phyloP scores from a whole-genome alignment of 1,284 basidiomycete genomes.

The Earliella scabrosa region DNA sequence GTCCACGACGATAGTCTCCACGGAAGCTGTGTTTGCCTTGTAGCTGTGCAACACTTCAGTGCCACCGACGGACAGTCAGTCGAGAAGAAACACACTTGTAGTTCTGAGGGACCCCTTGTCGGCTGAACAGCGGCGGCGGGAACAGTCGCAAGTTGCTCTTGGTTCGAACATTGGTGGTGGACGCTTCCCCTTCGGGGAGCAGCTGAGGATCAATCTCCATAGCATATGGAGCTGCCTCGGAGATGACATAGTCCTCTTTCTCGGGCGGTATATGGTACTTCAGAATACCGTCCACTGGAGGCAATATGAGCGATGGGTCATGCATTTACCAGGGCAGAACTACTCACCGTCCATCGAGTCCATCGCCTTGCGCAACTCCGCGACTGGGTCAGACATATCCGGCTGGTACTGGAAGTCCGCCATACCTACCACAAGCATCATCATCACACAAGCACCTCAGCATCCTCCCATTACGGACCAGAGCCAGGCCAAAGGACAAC shows the following conservation, averaged over 20 bases:
- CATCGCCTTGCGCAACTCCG: conserved; percentile 74
- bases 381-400: conserved; percentile 68
- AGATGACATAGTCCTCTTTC: conserved; percentile 59
- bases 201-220: conserved; percentile 43
- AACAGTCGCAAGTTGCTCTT: conserved; percentile 70
- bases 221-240: conserved; percentile 29
- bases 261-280: conserved; percentile 71
- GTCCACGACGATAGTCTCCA: conserved; percentile 65
- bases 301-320: background rate
- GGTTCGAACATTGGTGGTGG: background rate
- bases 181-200: conserved; percentile 13
- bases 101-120: conserved; percentile 74
- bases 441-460: conserved; percentile 1
- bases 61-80: background rate
- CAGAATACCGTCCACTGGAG: conserved; percentile 71
- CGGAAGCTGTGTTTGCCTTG: conserved; percentile 76
- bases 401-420: conserved; percentile 91
- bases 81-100: conserved; percentile 63
- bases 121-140: conserved; percentile 85
- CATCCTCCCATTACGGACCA: background rate
- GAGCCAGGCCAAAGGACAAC: background rate
- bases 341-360: conserved; percentile 76
- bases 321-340: background rate
- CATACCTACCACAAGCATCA: conserved; percentile 65
- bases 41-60: conserved; percentile 50